A percentile compares a stretch with the other conserved stretches of the same genome.
These are phyloP conservation scores for Mycena sanguinolenta DNA, from an alignment of 768 basidiomycete species.

Conservation along the genomic window DNA sequence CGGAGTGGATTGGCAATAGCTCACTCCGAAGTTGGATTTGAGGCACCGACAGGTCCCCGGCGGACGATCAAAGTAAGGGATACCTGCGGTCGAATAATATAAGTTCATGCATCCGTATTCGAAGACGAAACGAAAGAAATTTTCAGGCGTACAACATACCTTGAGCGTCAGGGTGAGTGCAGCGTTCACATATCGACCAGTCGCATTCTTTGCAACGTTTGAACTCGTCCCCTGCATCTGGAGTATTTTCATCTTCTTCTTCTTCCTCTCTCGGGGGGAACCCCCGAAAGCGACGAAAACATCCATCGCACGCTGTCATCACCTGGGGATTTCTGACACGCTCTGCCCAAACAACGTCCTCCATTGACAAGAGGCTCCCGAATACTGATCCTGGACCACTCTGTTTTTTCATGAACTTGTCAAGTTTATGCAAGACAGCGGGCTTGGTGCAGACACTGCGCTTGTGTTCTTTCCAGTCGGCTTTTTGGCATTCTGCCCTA, in stretches of 20 bases:
- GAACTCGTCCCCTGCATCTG: constrained; percentile 24
- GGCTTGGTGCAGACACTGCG: constrained; percentile 39
- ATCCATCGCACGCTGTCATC: constrained; percentile 31
- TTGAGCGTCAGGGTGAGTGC: constrained; percentile 23
- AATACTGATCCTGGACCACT: constrained; percentile 2
- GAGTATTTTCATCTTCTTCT: constrained; percentile 29
- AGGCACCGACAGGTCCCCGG: constrained; percentile 37
- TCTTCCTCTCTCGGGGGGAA: constrained; percentile 32
- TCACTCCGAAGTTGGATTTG: constrained; percentile 36
- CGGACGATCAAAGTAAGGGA: constrained; percentile 28
- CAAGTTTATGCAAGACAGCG: constrained; percentile 30
- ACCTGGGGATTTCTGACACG: constrained; percentile 27
- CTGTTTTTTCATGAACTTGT: constrained; percentile 34
- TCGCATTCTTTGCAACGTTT: constrained; percentile 28
- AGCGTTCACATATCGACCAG: constrained; percentile 28
- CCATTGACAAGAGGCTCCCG: not conserved
- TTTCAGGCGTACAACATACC: constrained; percentile 16
- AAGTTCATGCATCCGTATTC: not conserved
- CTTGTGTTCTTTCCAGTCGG: constrained; percentile 41
- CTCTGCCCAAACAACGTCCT: constrained; percentile 30
- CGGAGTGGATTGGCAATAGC: constrained; percentile 32
- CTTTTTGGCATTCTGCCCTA: constrained; percentile 35
- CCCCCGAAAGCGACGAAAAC: constrained; percentile 34
- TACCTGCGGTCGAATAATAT: constrained; percentile 6
- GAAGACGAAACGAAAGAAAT: not conserved